Base-by-base conservation (phyloP, 306 rosid genomes). In the Dicorynia guianensis region DNA sequence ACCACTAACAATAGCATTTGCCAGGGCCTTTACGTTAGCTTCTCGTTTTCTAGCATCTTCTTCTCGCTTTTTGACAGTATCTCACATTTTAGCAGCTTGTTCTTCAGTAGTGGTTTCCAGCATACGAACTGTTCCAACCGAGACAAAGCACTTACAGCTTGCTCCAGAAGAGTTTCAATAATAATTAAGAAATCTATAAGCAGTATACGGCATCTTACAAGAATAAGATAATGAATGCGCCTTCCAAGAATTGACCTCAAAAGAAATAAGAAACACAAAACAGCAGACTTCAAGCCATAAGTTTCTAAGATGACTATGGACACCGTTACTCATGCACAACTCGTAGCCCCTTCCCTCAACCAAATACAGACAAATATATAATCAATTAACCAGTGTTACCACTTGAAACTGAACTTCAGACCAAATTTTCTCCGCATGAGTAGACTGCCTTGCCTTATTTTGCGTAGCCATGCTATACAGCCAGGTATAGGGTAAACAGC, bases 1-100 rank as follows among this genome's bases (percentile, higher is more conserved):
- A 72, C 89, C 76, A 19, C 62, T 68, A 74, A 69, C 49, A 63
- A 95, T 79, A 47, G 77, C 82, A 66, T 71, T 67, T 66, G 65
- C 81, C 78, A 95, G 67, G 55, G 96, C 87, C 75, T 90, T 72
- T 48, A 84, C 70, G 30, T 85, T 77, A 40, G 77, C 79, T 30
- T 87, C 84, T 63, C 76, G 75, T 65, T 75, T n/a, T n/a, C n/a
- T n/a, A n/a, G n/a, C n/a, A n/a, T n/a, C n/a, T n/a, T n/a, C n/a
- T n/a, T n/a, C n/a, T n/a, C n/a, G n/a, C n/a, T n/a, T 76, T 63
- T 74, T 76, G 10, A 81, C 58, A 56, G 76, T 80, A 61, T 81
- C 79, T 52, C 57, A 57, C 79, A 79, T 87, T 67, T 80, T 68
- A 9, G 69, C 64, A 70, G 78, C 85, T 52, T 67, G 85, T 46